Evolutionary conservation across 1,284 basidiomycete species (phyloP), one percentile per base, ranked within the genome.

Genomic region (Blastosporella zonata): DNA sequence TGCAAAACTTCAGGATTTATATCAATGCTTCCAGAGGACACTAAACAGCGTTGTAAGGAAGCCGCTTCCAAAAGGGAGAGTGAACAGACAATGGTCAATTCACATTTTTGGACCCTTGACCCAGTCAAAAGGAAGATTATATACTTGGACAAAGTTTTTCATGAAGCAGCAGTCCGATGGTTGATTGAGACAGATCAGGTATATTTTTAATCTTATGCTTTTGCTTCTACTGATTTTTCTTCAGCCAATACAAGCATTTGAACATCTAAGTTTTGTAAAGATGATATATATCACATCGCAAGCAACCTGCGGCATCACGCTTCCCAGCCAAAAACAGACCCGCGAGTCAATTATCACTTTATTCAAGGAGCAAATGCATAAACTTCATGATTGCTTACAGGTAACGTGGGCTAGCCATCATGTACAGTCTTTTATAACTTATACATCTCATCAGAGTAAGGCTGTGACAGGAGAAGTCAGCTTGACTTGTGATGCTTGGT

Each of bases 171-270:
- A 9, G 28, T 37, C 23, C 12, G 38, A 20, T 46, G 35, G 44
- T 12, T 46, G 10, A 33, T 39, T 20, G 35, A 28, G 10, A 46
- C 44, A 15, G 25, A 46, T 38, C 25, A 46, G 35, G 44, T 46
- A 9, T 28, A 22, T 46, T 20, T 6, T 15, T 9, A 22, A 38
- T 20, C 2, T 15, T 9, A 21, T 34, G n/a, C 17, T 6, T 42
- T 22, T 31, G 6, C 1, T 7, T 20, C 8, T 31, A 20, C 20
- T 42, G 27, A 23, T 12, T 17, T 8, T 21, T 25, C 6, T 23
- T 6, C 21, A 45, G 43, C 34, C 34, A 18, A 35, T 45, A 12
- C 33, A 38, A 13, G 43, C 34, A 10, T 38, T 45, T 17, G 9
- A 45, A 9, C 33, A 42, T 29, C 41, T n/a, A 13, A 20, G 33